Conservation (phyloP, 177 flowering plant genomes). For the Viscum album region DNA sequence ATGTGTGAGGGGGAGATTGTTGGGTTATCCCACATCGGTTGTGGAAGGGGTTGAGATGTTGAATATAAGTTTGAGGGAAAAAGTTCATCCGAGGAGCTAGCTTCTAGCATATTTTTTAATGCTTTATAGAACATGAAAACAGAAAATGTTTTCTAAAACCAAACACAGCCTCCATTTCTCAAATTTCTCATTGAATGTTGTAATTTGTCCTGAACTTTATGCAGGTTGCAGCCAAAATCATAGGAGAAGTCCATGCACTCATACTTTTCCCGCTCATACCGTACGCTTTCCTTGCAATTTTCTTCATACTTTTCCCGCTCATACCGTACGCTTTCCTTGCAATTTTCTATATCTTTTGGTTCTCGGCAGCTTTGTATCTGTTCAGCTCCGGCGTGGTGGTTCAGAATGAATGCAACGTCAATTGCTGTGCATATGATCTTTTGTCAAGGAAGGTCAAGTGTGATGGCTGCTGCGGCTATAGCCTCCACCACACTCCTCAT, state of each 20-base stretch:
- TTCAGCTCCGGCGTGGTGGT: slow-evolving; percentile 78
- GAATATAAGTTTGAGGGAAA: too few relatives aligned
- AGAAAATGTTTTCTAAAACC: too few relatives aligned
- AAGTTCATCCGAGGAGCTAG: too few relatives aligned
- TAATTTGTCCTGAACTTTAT: too few relatives aligned
- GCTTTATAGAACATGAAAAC: too few relatives aligned
- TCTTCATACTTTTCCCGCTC: slow-evolving; percentile 83
- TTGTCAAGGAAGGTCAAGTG: slow-evolving; percentile 44
- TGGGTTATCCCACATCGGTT: too few relatives aligned
- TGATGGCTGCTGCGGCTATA: slow-evolving; percentile 84
- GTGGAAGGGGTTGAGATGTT: too few relatives aligned
- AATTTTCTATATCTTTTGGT: slow-evolving; percentile 82
- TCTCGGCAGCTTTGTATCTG: slow-evolving; percentile 72
- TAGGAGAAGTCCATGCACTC: slow-evolving; percentile 89
- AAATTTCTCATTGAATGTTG: too few relatives aligned
- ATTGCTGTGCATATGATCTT: slow-evolving; percentile 88
- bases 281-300: slow-evolving; percentile 53
- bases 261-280: slow-evolving; percentile 82
- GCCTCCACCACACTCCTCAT: slow-evolving; percentile 73
- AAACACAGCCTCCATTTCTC: too few relatives aligned
- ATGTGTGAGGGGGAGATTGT: too few relatives aligned
- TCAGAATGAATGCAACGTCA: slow-evolving; percentile 56
- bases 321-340: slow-evolving; percentile 67
- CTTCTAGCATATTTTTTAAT: too few relatives aligned
- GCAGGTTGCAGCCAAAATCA: slow-evolving; percentile 97